Evolutionary conservation across 768 basidiomycete species (phyloP).

Genomic region (Lentinula raphanica): DNA sequence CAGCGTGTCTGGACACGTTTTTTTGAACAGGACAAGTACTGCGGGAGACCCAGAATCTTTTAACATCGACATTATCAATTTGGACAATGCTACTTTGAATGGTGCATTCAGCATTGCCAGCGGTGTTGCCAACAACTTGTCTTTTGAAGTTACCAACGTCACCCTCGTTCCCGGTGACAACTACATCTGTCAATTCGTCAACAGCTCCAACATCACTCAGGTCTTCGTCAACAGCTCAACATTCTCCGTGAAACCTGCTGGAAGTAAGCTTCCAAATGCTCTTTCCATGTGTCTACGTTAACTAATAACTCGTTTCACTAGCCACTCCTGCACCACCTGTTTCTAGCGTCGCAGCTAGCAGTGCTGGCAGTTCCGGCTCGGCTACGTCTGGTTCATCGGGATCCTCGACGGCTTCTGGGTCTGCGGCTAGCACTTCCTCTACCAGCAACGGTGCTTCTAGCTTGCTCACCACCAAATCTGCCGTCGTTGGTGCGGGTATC

Average conservation of each 20-base stretch:
- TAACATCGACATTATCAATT: slow-evolving; percentile 1
- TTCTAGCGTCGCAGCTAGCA: neutral
- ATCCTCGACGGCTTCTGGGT: neutral
- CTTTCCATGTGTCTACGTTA: neutral
- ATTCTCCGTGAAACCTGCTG: neutral
- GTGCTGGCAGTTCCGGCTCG: neutral
- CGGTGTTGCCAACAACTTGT: slow-evolving; percentile 1
- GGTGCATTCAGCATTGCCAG: slow-evolving; percentile 1
- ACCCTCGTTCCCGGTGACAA: neutral
- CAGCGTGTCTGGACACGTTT: neutral
- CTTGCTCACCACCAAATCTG: neutral
- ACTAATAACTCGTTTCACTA: neutral
- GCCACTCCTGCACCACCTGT: slow-evolving; percentile 1
- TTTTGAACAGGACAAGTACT: neutral
- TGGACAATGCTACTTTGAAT: neutral
- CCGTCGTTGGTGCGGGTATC: neutral
- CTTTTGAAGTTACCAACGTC: neutral
- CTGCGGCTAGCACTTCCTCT: neutral
- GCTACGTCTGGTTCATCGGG: slow-evolving; percentile 1
- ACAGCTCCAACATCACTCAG: neutral
- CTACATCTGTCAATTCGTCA: slow-evolving; percentile 1
- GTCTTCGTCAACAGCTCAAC: slow-evolving; percentile 1
- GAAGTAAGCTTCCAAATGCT: neutral
- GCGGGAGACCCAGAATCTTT: neutral
- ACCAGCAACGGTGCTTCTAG: neutral